Evolutionary conservation across 169 alveolate species (phyloP), one percentile per base, ranked within the genome.

Genomic region (Cryptosporidium viatorum): DNA sequence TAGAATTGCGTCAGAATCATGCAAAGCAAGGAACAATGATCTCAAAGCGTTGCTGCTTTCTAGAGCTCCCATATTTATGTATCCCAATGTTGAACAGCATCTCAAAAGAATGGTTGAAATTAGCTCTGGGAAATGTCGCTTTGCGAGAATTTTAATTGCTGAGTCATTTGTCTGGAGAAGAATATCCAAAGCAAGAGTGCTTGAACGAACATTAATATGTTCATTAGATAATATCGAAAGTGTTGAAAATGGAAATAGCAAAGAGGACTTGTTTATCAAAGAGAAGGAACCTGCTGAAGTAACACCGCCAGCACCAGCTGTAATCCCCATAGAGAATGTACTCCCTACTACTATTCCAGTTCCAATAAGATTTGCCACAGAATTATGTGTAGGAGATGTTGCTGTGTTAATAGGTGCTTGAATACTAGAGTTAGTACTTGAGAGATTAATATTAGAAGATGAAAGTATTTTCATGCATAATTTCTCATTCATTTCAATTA

Each of bases 21-120:
- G 26, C 23, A 65, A 80, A 6, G 89, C 89, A 33, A 65, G 29
- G 26, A 80, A 80, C 14, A 80, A 60, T 10, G 89, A 80, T 48
- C 89, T 80, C 45, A 80, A 26, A 26, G 89, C 52, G 62, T 58
- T 65, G 41, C 89, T 60, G 51, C 80, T 62, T 59, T 80, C 89
- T 67, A 80, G 23, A 18, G 89, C 89, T 18, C 89, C 89, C 89
- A 80, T 80, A 65, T 80, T 80, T 18, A 80, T 80, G 62, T 65
- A 80, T 18, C 89, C 89, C 89, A 80, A 26, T 41, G 89, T 80
- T 18, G 89, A 80, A 43, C 80, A 80, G 37, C 89, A 80, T 65
- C 89, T 80, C 29, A 80, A 41, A 23, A 80, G 62, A 43, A 80
- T 26, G 7, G 89, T 80, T 23, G 89, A 59, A 21, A 80, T 59